Evolutionary conservation across 2,329 filamentous ascomycete genomes (phyloP).

Genomic region (Bipolaris sorokiniana): DNA sequence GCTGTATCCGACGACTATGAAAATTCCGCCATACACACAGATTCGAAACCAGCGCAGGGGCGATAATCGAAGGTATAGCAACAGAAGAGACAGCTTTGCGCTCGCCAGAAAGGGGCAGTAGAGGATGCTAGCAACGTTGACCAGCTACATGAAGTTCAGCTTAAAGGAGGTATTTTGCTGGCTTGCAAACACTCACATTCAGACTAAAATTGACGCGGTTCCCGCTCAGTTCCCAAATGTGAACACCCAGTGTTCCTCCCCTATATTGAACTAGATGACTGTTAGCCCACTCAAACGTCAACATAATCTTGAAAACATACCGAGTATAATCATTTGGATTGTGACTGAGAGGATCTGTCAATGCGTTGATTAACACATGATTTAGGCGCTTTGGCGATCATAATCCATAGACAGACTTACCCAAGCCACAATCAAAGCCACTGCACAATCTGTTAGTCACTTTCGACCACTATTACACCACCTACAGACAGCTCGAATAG

Average conservation of each 20-base stretch:
- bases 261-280: constrained; percentile 15
- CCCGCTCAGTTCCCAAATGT: constrained; percentile 28
- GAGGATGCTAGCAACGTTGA: constrained; percentile 16
- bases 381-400: background rate
- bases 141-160: constrained; percentile 8
- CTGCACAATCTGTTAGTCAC: constrained; percentile 7
- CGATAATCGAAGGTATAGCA: constrained; percentile 27
- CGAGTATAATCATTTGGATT: constrained; percentile 16
- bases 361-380: background rate
- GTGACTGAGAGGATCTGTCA: constrained; percentile 14
- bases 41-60: constrained; percentile 20
- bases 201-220: constrained; percentile 18
- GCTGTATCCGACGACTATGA: constrained; percentile 29
- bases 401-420: constrained; percentile 5
- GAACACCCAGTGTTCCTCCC: constrained; percentile 24
- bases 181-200: constrained; percentile 6
- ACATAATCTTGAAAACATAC: background rate
- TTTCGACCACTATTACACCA: background rate
- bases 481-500: background rate
- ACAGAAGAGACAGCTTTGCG: constrained; percentile 30
- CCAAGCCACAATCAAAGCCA: constrained; percentile 20
- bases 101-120: constrained; percentile 24
- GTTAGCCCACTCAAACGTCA: background rate
- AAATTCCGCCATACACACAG: constrained; percentile 23
- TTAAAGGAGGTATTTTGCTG: background rate